Evolutionary conservation across 2,329 filamentous ascomycete genomes (phyloP).

Genomic region (Pyrenochaeta sp.): DNA sequence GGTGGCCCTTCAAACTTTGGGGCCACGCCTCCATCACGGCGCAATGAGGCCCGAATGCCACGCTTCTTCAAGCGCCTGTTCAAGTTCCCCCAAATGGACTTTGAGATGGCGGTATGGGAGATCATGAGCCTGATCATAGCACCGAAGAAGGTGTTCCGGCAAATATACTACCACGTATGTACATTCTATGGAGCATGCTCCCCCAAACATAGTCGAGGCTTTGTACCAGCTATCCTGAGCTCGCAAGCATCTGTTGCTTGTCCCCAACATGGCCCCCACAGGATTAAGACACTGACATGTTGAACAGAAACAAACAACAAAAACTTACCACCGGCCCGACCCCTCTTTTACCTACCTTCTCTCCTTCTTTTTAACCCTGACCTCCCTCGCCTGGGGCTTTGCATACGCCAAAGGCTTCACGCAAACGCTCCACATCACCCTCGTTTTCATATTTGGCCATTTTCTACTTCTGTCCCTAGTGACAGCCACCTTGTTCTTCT

Average conservation of each 20-base stretch:
- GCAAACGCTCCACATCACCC: slow-evolving; percentile 54
- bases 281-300: neutral
- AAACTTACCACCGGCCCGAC: slow-evolving; percentile 74
- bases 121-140: slow-evolving; percentile 74
- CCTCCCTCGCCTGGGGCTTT: slow-evolving; percentile 67
- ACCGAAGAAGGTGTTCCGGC: slow-evolving; percentile 75
- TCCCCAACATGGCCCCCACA: neutral
- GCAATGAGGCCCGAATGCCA: slow-evolving; percentile 67
- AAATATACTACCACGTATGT: slow-evolving; percentile 73
- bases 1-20: slow-evolving; percentile 63
- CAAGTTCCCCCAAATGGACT: slow-evolving; percentile 79
- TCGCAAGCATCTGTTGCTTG: neutral
- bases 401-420: slow-evolving; percentile 58
- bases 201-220: too few relatives aligned
- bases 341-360: slow-evolving; percentile 75
- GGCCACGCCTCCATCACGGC: slow-evolving; percentile 57
- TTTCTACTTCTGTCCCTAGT: slow-evolving; percentile 69
- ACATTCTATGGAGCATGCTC: too few relatives aligned
- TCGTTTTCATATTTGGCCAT: slow-evolving; percentile 64
- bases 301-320: slow-evolving; percentile 67
- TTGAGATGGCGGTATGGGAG: slow-evolving; percentile 77
- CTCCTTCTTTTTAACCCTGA: slow-evolving; percentile 68
- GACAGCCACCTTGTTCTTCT: slow-evolving; percentile 70
- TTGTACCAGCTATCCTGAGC: too few relatives aligned
- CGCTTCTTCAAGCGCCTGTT: slow-evolving; percentile 74